Evolutionary conservation across 164 flowering plant genomes (phyloP), one percentile per base, ranked within the genome.

Genomic region (Saururus chinensis): DNA sequence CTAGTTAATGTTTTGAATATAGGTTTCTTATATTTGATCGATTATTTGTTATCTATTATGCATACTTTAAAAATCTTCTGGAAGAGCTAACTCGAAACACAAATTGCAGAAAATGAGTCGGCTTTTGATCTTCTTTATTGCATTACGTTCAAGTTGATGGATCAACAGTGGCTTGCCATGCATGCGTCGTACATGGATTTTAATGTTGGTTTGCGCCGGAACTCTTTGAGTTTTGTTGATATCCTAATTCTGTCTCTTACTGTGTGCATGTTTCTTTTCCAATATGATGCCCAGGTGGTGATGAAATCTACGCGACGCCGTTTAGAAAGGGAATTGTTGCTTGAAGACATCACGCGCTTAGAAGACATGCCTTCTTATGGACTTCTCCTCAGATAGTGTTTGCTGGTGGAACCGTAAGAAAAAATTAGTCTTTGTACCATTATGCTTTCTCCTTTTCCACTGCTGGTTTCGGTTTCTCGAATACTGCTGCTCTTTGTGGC

Each of bases 281-380:
- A 40, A 16, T 56, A 25, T 30, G 37, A 30, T 19, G 23, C 14
- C 19, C 73, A 85, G 95, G 62, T 82, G 42, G 95, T 87, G 61
- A 85, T 85, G 89, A 87, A 87, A 71, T 69, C 95, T 26, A 87
- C 95, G 25, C 82, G 87, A 0, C 78, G 83, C 16, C 87, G 79
- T 67, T 76, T 85, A 64, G 91, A 87, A 73, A 78, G 80, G 56
- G 91, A 87, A 75, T 78, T 85, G 61, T 68, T 85, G 64, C 71
- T 72, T 60, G 95, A 87, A 61, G 88, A 84, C 58, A 45, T 83
- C 63, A 69, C 78, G 57, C 77, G 81, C 48, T 66, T 87, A 14
- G 89, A 87, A 70, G 91, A 85, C 56, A 68, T 87, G 78, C 95
- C 95, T 13, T 83, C 90, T 0, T 83, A 79, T 60, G 56, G 75